Percentiles rank a stretch among this genome's conserved stretches.
Evolutionary conservation across 2,329 filamentous ascomycete species (phyloP).

Genomic region (Fusarium dimerum): DNA sequence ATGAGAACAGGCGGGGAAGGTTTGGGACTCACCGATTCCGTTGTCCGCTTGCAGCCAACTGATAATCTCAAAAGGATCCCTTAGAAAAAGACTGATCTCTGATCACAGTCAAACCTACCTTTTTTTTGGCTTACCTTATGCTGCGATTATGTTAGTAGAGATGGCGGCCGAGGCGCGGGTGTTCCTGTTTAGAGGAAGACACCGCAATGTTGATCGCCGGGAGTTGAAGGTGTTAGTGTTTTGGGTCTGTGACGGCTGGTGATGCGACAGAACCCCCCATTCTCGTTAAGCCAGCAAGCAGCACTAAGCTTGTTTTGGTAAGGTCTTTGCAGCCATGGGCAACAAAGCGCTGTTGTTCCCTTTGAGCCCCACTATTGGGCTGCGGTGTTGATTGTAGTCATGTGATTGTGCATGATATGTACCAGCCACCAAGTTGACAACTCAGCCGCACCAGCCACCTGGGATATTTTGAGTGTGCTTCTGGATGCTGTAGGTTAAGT

Average conservation of each 20-base stretch:
- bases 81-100: constrained; percentile 6
- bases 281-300: constrained; percentile 26
- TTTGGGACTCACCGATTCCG: constrained; percentile 27
- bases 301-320: constrained; percentile 23
- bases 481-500: background rate
- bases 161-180: constrained; percentile 29
- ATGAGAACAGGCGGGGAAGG: constrained; percentile 18
- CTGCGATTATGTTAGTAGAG: constrained; percentile 26
- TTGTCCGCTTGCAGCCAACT: constrained; percentile 10
- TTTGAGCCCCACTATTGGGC: constrained; percentile 25
- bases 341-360: constrained; percentile 27
- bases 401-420: constrained; percentile 11
- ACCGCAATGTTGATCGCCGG: constrained; percentile 28
- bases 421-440: background rate
- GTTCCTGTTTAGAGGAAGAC: constrained; percentile 25
- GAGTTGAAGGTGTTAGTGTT: constrained; percentile 27
- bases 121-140: constrained; percentile 19
- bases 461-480: background rate
- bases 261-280: constrained; percentile 33
- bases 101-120: constrained; percentile 19
- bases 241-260: constrained; percentile 31
- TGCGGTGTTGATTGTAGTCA: constrained; percentile 3
- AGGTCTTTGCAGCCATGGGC: constrained; percentile 34
- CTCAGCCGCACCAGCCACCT: background rate
- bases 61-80: constrained; percentile 11